phyloP scores from a whole-genome alignment of 148 eudicot species.

The Persicaria maculosa region DNA sequence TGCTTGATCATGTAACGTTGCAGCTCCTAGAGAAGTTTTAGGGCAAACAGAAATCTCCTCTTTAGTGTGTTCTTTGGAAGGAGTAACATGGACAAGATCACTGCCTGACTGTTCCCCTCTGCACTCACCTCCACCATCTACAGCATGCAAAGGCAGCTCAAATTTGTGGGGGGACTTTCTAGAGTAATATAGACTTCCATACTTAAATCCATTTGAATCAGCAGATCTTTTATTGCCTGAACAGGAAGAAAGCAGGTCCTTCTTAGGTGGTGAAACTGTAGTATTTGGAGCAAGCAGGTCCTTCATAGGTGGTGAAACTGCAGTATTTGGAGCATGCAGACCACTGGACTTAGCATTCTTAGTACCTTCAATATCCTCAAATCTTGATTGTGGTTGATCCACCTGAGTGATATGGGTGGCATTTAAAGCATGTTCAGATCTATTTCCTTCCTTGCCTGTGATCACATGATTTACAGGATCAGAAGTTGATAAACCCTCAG shows the following conservation, averaged over 20 bases:
- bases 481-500: conserved; percentile 20
- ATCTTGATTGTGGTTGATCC: conserved; percentile 21
- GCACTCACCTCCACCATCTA: conserved; percentile 7
- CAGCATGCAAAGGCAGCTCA: conserved; percentile 17
- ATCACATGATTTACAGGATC: conserved; percentile 15
- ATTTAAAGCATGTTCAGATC: conserved; percentile 22
- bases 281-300: conserved; percentile 12
- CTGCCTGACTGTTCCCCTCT: conserved; percentile 13
- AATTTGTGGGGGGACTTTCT: conserved; percentile 33
- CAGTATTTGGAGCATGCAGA: conserved; percentile 9
- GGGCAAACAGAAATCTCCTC: background rate
- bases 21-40: background rate
- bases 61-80: conserved; percentile 1
- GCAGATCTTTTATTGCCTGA: conserved; percentile 27
- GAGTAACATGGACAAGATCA: background rate
- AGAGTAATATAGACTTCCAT: conserved; percentile 20
- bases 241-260: conserved; percentile 24
- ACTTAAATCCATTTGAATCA: conserved; percentile 22
- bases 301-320: conserved; percentile 18
- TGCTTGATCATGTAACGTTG: conserved; percentile 17
- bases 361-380: conserved; percentile 14
- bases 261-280: conserved; percentile 17
- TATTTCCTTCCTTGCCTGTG: conserved; percentile 22
- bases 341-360: conserved; percentile 20
- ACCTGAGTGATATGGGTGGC: conserved; percentile 11